These are phyloP conservation scores for Lactarius tabidus DNA, from an alignment of 768 basidiomycete species.

Conservation along the genomic window DNA sequence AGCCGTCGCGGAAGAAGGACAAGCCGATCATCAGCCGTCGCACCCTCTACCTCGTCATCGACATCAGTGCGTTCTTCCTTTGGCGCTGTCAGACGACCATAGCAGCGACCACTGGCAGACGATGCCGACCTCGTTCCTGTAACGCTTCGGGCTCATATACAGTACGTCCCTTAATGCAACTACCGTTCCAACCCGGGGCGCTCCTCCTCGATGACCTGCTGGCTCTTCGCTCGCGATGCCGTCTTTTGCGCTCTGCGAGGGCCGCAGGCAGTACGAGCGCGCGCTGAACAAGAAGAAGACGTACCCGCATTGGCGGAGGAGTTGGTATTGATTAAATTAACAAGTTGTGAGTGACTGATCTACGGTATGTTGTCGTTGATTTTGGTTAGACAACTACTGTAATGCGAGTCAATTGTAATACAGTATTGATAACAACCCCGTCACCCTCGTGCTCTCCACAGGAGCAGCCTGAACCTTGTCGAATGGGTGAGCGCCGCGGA, in stretches of 20 bases:
- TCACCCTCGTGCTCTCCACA: no score
- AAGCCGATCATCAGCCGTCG: constrained; percentile 78
- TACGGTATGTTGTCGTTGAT: not conserved
- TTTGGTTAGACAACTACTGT: no score
- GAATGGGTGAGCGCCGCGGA: no score
- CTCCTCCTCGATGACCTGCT: constrained; percentile 63
- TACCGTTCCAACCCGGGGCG: constrained; percentile 89
- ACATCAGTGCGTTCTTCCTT: constrained; percentile 81
- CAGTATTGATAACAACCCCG: no score
- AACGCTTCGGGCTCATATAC: constrained; percentile 83
- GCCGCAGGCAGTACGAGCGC: constrained; percentile 75
- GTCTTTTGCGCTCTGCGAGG: constrained; percentile 73
- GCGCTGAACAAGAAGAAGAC: constrained; percentile 49
- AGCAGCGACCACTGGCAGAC: constrained; percentile 89
- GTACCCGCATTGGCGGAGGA: constrained; percentile 52
- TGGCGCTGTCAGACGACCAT: constrained; percentile 72
- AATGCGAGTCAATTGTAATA: no score
- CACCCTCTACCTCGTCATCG: constrained; percentile 74
- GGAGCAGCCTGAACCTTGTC: no score
- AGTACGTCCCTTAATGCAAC: constrained; percentile 89
- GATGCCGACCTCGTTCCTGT: constrained; percentile 85
- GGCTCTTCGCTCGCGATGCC: constrained; percentile 64
- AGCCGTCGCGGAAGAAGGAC: constrained; percentile 88
- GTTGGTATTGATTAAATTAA: no score
- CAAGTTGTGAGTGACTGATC: not conserved